These are phyloP conservation scores for Isoetes taiwanensis DNA, from an alignment of 75 land plant species.

Conservation along the genomic window DNA sequence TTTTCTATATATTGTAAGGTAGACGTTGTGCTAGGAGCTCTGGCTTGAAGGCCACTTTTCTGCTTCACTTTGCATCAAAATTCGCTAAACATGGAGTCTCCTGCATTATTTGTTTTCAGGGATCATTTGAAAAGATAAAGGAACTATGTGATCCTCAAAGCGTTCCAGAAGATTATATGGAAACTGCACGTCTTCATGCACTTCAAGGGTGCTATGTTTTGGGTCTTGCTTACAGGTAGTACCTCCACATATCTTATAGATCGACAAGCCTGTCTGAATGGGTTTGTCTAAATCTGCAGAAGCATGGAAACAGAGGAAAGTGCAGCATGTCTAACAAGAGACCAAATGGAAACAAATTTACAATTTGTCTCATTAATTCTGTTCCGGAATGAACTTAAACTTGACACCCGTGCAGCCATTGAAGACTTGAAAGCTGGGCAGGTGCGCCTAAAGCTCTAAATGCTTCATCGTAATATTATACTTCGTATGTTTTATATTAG, in stretches of 20 bases:
- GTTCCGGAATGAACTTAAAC: constrained; percentile 31
- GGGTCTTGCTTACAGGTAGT: constrained; percentile 24
- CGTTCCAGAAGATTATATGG: constrained; percentile 15
- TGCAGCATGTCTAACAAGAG: constrained; percentile 20
- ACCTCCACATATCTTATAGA: constrained; percentile 7
- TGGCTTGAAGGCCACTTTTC: too few species aligned
- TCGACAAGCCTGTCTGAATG: too few species aligned
- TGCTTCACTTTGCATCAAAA: too few species aligned
- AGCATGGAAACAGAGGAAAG: too few species aligned
- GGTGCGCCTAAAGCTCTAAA: too few species aligned
- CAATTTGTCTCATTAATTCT: constrained; percentile 23
- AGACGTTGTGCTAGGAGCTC: too few species aligned
- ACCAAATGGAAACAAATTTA: constrained; percentile 22
- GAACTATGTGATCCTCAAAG: constrained; percentile 13
- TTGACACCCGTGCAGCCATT: constrained; percentile 22
- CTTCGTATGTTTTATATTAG: too few species aligned
- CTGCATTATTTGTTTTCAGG: constrained; percentile 13
- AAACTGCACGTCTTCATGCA: constrained; percentile 22
- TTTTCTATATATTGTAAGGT: constrained; percentile 27
- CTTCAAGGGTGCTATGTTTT: constrained; percentile 36
- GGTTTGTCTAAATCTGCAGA: too few species aligned
- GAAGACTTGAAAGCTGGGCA: constrained; percentile 28
- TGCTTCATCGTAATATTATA: too few species aligned
- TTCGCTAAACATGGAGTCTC: too few species aligned
- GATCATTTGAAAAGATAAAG: constrained; percentile 28